phyloP scores from a whole-genome alignment of 768 basidiomycete species.

The Amyloporia xantha region DNA sequence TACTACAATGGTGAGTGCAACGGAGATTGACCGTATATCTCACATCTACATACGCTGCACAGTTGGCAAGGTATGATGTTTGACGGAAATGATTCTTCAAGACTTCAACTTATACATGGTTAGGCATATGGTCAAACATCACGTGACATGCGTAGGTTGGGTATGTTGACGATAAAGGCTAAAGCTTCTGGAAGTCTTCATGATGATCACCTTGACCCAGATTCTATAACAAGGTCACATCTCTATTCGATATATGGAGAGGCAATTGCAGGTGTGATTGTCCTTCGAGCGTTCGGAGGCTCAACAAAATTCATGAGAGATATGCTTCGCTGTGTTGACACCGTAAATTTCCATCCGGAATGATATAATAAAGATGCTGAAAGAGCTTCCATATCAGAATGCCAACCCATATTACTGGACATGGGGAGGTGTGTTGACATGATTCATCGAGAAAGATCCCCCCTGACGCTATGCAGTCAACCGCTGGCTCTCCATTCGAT shows the following conservation, averaged over 20 bases:
- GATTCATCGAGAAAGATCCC: not conserved
- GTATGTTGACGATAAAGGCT: conserved; percentile 31
- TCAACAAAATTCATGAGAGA: conserved; percentile 81
- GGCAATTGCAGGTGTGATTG: conserved; percentile 44
- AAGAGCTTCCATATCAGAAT: conserved; percentile 35
- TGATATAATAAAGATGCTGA: not conserved
- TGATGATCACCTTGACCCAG: conserved; percentile 12
- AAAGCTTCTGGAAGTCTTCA: conserved; percentile 13
- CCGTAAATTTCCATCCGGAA: conserved; percentile 36
- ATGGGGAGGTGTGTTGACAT: conserved; percentile 59
- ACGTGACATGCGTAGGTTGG: conserved; percentile 76
- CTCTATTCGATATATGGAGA: conserved; percentile 47
- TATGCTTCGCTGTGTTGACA: conserved; percentile 78
- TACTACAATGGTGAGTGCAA: conserved; percentile 62
- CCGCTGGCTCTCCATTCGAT: conserved; percentile 84
- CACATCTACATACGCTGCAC: not conserved
- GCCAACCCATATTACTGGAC: conserved; percentile 84
- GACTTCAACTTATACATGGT: no score
- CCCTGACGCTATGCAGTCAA: conserved; percentile 48
- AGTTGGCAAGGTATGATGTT: conserved; percentile 39
- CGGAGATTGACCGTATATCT: conserved; percentile 8
- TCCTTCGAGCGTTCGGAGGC: conserved; percentile 80
- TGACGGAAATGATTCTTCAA: no score
- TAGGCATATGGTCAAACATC: conserved; percentile 78
- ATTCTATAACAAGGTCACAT: conserved; percentile 40